Conservation (phyloP, 2,329 filamentous ascomycete genomes). For the Passalora sequoiae region DNA sequence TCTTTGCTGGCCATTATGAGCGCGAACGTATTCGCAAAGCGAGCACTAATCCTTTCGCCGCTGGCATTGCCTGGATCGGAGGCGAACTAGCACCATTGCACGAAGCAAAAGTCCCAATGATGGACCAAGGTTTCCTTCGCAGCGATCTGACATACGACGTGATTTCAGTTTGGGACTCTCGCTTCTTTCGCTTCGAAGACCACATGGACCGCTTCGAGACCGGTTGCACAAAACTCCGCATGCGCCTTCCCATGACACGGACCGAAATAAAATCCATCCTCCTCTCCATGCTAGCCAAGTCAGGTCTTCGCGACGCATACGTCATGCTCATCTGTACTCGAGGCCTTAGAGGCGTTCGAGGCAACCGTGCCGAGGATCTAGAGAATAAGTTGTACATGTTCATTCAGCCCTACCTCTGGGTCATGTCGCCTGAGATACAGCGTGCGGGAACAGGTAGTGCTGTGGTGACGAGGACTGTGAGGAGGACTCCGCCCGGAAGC, state of each 20-base stretch:
- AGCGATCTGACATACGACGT: slow-evolving; percentile 52
- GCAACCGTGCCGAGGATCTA: slow-evolving; percentile 32
- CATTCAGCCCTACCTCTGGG: slow-evolving; percentile 48
- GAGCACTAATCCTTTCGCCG: slow-evolving; percentile 39
- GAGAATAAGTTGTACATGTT: slow-evolving; percentile 46
- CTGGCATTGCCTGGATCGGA: slow-evolving; percentile 47
- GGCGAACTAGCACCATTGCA: slow-evolving; percentile 41
- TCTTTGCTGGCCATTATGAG: slow-evolving; percentile 38
- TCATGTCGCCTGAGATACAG: slow-evolving; percentile 46
- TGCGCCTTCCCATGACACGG: slow-evolving; percentile 40
- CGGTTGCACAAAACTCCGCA: slow-evolving; percentile 45
- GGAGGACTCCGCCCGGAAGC: slow-evolving; percentile 42
- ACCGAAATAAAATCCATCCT: slow-evolving; percentile 32
- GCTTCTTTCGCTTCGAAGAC: slow-evolving; percentile 50
- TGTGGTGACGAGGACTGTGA: slow-evolving; percentile 44
- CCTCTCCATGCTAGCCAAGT: slow-evolving; percentile 44
- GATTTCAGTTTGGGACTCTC: slow-evolving; percentile 49
- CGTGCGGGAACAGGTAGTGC: slow-evolving; percentile 37
- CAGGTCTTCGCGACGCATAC: slow-evolving; percentile 47
- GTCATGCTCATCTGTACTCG: slow-evolving; percentile 50
- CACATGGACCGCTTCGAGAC: slow-evolving; percentile 44
- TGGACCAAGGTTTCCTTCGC: slow-evolving; percentile 51
- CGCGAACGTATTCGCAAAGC: slow-evolving; percentile 31
- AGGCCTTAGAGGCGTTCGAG: slow-evolving; percentile 42
- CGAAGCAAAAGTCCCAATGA: slow-evolving; percentile 47